Base-by-base conservation (phyloP, 345 rosid genomes). In the Pugionium dolabratum region DNA sequence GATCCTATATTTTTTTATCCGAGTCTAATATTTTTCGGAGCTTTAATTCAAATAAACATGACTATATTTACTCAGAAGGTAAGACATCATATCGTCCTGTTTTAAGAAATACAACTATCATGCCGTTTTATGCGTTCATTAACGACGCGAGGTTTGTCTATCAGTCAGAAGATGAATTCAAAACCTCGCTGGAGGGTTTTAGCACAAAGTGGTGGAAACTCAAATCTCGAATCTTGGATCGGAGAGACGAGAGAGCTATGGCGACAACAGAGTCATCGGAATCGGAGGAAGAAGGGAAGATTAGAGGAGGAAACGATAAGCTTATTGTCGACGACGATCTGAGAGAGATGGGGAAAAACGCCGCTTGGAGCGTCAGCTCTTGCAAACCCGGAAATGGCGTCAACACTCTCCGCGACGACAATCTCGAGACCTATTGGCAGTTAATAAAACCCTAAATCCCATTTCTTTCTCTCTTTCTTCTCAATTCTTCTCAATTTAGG, bases 361-460 rank as follows among this genome's bases (percentile, higher is more conserved):
- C 96, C 29, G 90, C 91, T 57, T 93, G 98, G 98, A 90, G 92
- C 47, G 96, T 91, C 11, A 95, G 98, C 84, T 95, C 97, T 54
- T 91, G 97, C 78, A 91, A 95, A 79, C 85, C 93, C 2, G 94
- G 98, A 30, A 91, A 95, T 70, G 89, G 91, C 51, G 96, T 91
- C 80, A 76, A 83, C 62, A 76, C 84, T 74, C 91, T 95, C 66
- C 87, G 91, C 33, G 97, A 95, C 65, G 96, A 95, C 63, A 91
- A 81, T 77, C 84, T 84, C 54, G 97, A 87, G 32, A 82, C 94
- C 51, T 87, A 83, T 77, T 95, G 99, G 98, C 99, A 95, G 96
- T 90, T 76, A 29, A 44, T 9, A 4, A 6, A 62, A 36, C 52
- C 55, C 61, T 33, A 46, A 46, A 11, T 33, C 11, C 8, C 28